phyloP scores from a whole-genome alignment of 805 yeast genomes.

The Cyberlindnera japonica region DNA sequence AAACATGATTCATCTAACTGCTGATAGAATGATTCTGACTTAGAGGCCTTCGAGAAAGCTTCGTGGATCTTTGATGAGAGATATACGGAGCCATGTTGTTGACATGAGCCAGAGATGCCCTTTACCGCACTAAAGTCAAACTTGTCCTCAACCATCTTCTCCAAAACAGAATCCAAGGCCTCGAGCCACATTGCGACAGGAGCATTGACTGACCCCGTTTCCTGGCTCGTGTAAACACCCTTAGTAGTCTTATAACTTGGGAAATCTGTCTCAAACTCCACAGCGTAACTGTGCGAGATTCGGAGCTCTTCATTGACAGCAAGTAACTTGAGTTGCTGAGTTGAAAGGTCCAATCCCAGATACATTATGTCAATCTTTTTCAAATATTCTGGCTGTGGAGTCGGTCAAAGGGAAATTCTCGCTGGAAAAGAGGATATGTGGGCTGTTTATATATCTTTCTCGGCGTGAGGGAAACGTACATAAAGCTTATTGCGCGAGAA shows the following conservation, averaged over 20 bases:
- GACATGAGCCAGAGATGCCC: constrained; percentile 82
- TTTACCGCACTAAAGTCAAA: constrained; percentile 59
- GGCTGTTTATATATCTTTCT: background rate
- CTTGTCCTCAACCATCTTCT: constrained; percentile 40
- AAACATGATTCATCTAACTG: constrained; percentile 52
- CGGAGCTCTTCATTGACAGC: constrained; percentile 53
- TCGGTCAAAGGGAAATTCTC: background rate
- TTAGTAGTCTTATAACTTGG: constrained; percentile 60
- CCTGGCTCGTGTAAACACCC: constrained; percentile 61
- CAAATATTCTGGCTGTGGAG: background rate
- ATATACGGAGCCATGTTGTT: constrained; percentile 88
- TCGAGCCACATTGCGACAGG: constrained; percentile 93
- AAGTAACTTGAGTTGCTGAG: constrained; percentile 82
- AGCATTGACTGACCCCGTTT: constrained; percentile 59
- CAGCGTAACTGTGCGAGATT: constrained; percentile 53
- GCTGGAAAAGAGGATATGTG: background rate
- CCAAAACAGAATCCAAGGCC: constrained; percentile 65
- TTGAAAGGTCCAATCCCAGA: constrained; percentile 82
- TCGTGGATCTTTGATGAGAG: constrained; percentile 55
- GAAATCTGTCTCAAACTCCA: constrained; percentile 69
- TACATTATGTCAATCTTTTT: constrained; percentile 10
- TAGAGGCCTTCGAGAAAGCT: constrained; percentile 36
- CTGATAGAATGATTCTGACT: constrained; percentile 34
- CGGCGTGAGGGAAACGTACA: background rate
- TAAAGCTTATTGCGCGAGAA: background rate